Evolutionary conservation across 192 early-diverging fungal genomes (phyloP).

Genomic region (Lobulomyces angularis): DNA sequence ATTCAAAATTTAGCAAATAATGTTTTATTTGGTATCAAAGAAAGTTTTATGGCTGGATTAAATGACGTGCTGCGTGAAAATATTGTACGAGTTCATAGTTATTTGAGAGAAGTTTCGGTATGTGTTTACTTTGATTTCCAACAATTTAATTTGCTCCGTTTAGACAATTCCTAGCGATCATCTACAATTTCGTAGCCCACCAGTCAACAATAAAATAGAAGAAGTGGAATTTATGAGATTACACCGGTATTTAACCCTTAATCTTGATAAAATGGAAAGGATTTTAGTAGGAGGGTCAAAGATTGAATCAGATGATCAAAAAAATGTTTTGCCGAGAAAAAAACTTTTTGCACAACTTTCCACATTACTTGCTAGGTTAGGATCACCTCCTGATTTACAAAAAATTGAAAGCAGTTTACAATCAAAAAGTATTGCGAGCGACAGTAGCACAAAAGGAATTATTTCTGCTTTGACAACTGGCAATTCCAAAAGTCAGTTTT

Average conservation of each 20-base stretch:
- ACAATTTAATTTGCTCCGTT: not conserved
- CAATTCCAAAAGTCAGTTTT: too few relatives aligned
- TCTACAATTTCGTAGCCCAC: too few relatives aligned
- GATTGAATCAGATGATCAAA: not conserved
- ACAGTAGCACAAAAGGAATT: not conserved
- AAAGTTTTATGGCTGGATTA: slow-evolving; percentile 84
- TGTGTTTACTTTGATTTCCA: not conserved
- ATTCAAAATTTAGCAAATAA: slow-evolving; percentile 95
- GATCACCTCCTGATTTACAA: slow-evolving; percentile 64
- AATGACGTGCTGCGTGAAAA: slow-evolving; percentile 81
- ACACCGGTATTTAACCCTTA: slow-evolving; percentile 21
- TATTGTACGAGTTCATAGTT: slow-evolving; percentile 62
- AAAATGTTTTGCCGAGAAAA: slow-evolving; percentile 31
- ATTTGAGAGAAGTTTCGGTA: slow-evolving; percentile 65
- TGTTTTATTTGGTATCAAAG: slow-evolving; percentile 85
- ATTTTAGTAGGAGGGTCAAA: too few relatives aligned
- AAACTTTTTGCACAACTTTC: slow-evolving; percentile 68
- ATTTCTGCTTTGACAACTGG: slow-evolving; percentile 2
- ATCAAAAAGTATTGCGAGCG: not conserved
- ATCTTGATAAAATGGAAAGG: slow-evolving; percentile 36
- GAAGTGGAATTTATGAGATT: slow-evolving; percentile 18
- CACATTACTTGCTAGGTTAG: slow-evolving; percentile 72
- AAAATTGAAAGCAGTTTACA: slow-evolving; percentile 8
- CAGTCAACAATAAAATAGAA: too few relatives aligned
- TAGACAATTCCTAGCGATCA: too few relatives aligned